Evolutionary conservation across 306 rosid genomes (phyloP).

Genomic region (Quercus aquifolioides): DNA sequence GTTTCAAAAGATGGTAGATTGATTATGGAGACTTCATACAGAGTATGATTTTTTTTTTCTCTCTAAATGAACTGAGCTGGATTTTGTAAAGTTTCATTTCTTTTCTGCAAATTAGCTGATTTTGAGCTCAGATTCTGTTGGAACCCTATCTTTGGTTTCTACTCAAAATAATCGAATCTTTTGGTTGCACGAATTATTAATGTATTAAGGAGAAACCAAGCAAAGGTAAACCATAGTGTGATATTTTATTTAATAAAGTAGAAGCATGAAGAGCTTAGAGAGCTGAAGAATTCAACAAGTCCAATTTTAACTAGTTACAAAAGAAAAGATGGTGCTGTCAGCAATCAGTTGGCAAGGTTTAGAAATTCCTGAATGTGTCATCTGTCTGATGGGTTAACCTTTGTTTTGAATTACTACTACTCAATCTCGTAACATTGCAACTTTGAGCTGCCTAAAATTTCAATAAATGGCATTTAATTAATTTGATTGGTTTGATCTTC

Average conservation of each 20-base stretch:
- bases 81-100: slow-evolving; percentile 2
- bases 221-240: neutral
- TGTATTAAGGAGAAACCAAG: neutral
- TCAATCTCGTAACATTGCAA: neutral
- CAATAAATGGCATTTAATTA: neutral
- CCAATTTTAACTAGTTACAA: neutral
- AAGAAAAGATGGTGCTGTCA: too few relatives aligned
- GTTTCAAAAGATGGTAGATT: slow-evolving; percentile 91
- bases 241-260: neutral
- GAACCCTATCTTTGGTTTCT: neutral
- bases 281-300: neutral
- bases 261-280: neutral
- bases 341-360: too few relatives aligned
- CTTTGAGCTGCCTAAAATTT: neutral
- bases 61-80: slow-evolving; percentile 5
- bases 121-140: neutral
- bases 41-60: slow-evolving; percentile 41
- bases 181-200: neutral
- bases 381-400: too few relatives aligned
- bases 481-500: neutral
- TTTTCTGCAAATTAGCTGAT: slow-evolving; percentile 11
- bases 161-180: neutral
- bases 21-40: slow-evolving; percentile 87
- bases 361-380: too few relatives aligned
- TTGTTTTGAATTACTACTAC: neutral